Evolutionary conservation across 2,329 filamentous ascomycete species (phyloP), one percentile per base, ranked within the genome.

Genomic region (Diaporthe eres): DNA sequence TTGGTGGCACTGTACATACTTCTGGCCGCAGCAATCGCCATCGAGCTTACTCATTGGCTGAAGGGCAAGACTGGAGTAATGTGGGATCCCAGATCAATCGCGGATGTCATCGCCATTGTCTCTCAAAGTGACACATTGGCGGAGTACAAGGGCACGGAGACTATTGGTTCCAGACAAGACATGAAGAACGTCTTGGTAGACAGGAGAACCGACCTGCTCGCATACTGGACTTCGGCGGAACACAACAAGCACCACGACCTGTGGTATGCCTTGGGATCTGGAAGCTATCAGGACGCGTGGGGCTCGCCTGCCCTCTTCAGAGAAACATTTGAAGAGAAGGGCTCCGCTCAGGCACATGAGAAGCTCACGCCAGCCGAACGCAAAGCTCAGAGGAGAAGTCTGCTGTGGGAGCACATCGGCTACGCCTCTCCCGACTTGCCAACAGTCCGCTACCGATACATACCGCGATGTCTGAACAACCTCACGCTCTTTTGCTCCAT

Each of bases 61-160:
- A 84, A 87, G 31, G 88, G 90, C 42, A 89, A 88, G 79, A 97
- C 95, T 0, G 95, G 95, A 0, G 86, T 98, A 77, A 90, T 93
- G 81, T 98, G 96, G 96, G 95, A 98, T 81, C 90, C 95, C 3
- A 89, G 93, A 61, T 96, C 93, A 34, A 86, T 98, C 10, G 96
- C 94, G 4, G 95, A 98, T 81, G 86, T 98, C 51, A 89, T 97
- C 58, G 91, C 93, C 1, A 87, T 98, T 15, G 88, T 98, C 37
- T 93, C 95, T 78, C 91, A 94, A 76, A 96, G 94, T 78, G 98
- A 98, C 83, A 91, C 93, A 25, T 88, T 95, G 67, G 86, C 88
- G 31, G 93, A 94, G 80, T 98, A 95, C 83, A 88, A 90, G 17
- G 91, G 91, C 4, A 92, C 92, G 0, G 93, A 96, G 79, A 90